These are phyloP conservation scores for Saccharomyces hybrid DNA, from an alignment of 1,139 yeast species.

Conservation along the genomic window DNA sequence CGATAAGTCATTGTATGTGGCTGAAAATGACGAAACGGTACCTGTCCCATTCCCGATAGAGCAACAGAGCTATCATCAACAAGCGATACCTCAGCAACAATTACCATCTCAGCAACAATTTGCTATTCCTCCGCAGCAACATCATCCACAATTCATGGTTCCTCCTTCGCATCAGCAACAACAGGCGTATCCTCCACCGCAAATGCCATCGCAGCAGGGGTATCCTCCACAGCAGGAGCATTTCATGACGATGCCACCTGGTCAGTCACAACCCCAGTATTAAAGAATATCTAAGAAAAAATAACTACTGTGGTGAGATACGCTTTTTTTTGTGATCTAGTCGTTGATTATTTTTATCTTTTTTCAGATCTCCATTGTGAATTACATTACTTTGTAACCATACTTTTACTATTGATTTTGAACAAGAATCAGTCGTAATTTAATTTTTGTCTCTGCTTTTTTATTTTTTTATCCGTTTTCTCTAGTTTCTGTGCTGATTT, in stretches of 20 bases:
- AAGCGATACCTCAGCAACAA: conserved; percentile 10
- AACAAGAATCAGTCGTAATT: neutral
- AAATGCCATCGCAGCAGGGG: conserved; percentile 10
- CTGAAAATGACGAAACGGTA: conserved; percentile 64
- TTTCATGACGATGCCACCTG: conserved; percentile 3
- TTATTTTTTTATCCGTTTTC: neutral
- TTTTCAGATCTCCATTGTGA: neutral
- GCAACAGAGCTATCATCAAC: conserved; percentile 13
- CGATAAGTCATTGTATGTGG: conserved; percentile 83
- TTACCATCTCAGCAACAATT: conserved; percentile 15
- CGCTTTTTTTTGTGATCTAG: neutral
- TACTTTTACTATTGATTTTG: neutral
- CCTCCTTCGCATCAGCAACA: conserved; percentile 8
- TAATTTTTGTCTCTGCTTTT: neutral
- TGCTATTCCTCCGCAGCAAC: conserved; percentile 19
- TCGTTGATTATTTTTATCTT: conserved; percentile 1
- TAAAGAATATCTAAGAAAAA: conserved; percentile 5
- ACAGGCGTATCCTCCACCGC: conserved; percentile 6
- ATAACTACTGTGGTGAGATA: neutral
- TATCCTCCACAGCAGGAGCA: conserved; percentile 10
- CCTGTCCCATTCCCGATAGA: conserved; percentile 83
- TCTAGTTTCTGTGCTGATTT: neutral
- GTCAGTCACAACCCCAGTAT: conserved; percentile 7
- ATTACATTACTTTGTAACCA: neutral
- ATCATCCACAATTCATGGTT: conserved; percentile 15